Evolutionary conservation across 345 rosid genomes (phyloP), one percentile per base, ranked within the genome.

Genomic region (Arabis alpina): DNA sequence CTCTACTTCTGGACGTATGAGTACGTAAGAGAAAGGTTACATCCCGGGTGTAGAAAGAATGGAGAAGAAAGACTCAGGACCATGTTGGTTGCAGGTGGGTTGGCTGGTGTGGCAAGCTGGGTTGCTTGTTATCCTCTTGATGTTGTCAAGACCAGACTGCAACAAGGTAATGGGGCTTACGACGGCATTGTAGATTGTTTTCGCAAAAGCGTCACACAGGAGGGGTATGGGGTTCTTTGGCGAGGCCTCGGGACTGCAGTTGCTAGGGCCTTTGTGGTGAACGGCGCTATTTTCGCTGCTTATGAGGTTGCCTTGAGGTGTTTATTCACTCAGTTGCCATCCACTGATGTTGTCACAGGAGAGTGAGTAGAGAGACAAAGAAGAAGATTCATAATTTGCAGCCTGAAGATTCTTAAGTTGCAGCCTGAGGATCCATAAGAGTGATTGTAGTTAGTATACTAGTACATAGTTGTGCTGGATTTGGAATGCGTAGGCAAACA

Each of bases 171-270:
- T 9, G 75, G 79, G n/a, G 82, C 76, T 60, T 94, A 92, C 54
- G 58, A 70, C 3, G 97, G 99, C 36, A 85, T 86, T 13, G 12
- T 80, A 0, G 89, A 94, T 80, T 91, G 99, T 68, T 79, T 88
- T 14, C 49, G 61, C 15, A 86, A 78, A 72, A 91, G 93, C 51
- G 77, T 89, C 27, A 70, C 66, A 57, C 80, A 81, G 66, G 96
- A 94, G 15, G 96, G 99, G 13, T 81, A 84, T 42, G 0, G 75
- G 0, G 89, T 93, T 68, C 91, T 91, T 23, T 93, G 91, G 91
- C 76, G 96, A 61, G 98, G 98, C n/a, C 66, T 93, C 24, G 97
- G 96, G 39, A 91, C 99, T 70, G 99, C 97, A n/a, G 95, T 94
- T 50, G 80, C 95, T 53, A 82, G 97, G 80, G 99, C 99, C 60